phyloP scores from a whole-genome alignment of 371 early-diverging fungal genomes.

The Mortierella sp. region DNA sequence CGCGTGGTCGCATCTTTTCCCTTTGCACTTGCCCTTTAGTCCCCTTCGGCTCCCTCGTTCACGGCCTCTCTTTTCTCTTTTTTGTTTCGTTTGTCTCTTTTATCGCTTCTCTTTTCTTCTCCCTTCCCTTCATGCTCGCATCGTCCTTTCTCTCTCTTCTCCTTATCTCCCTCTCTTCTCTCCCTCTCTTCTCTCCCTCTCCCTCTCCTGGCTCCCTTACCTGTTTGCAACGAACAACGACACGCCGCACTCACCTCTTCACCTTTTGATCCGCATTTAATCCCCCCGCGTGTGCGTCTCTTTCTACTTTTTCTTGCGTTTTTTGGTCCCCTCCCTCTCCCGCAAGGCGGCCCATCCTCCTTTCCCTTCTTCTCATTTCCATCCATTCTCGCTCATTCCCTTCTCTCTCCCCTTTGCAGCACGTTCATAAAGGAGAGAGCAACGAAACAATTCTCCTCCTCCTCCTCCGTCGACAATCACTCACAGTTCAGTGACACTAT shows the following conservation, averaged over 20 bases:
- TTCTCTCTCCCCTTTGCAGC: not conserved
- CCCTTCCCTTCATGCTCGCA: not conserved
- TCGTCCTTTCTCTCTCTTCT: not conserved
- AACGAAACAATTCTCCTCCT: not conserved
- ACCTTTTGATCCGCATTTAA: not conserved
- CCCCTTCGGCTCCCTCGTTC: not conserved
- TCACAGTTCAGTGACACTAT: not conserved
- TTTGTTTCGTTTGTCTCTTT: not conserved
- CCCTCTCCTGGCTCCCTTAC: not conserved
- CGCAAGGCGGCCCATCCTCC: not conserved
- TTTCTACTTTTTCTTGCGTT: not conserved
- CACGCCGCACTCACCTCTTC: not conserved
- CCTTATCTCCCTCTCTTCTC: not conserved
- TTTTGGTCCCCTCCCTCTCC: not conserved
- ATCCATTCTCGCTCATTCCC: not conserved
- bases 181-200: not conserved
- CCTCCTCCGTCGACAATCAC: not conserved
- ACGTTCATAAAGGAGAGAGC: not conserved
- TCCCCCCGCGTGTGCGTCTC: not conserved
- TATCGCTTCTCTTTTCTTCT: not conserved
- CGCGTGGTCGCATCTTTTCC: no score
- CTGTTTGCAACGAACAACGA: conserved; percentile 4
- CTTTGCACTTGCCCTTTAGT: not conserved
- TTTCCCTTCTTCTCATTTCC: not conserved
- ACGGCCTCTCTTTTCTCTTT: not conserved